phyloP scores from a whole-genome alignment of 768 basidiomycete genomes.

The Kwoniella newhampshirensis region DNA sequence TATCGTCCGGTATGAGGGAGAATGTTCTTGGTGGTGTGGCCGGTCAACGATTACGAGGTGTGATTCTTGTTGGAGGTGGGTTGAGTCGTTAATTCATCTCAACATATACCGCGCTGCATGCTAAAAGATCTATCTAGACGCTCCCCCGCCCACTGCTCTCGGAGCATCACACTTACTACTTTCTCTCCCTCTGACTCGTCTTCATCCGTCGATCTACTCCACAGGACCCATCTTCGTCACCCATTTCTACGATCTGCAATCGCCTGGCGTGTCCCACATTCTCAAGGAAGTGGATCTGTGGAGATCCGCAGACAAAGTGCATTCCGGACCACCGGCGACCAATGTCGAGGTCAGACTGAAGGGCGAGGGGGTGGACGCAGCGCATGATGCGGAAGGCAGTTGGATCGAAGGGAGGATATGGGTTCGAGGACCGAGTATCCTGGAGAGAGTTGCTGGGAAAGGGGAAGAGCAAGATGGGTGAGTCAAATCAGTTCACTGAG shows the following conservation, averaged over 20 bases:
- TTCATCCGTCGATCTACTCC: slow-evolving; percentile 63
- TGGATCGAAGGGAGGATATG: slow-evolving; percentile 44
- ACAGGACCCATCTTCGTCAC: slow-evolving; percentile 77
- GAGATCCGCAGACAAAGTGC: slow-evolving; percentile 47
- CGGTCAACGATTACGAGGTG: slow-evolving; percentile 65
- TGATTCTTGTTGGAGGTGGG: slow-evolving; percentile 72
- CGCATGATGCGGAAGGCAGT: slow-evolving; percentile 35
- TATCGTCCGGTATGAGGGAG: slow-evolving; percentile 68
- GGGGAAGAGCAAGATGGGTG: slow-evolving; percentile 53
- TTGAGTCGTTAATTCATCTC: slow-evolving; percentile 1
- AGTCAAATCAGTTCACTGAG: not conserved
- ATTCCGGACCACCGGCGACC: slow-evolving; percentile 75
- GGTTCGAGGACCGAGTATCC: slow-evolving; percentile 73
- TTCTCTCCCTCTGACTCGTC: slow-evolving; percentile 69
- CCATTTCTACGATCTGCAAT: slow-evolving; percentile 81
- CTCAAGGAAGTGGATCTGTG: slow-evolving; percentile 52
- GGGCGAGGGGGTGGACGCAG: slow-evolving; percentile 69
- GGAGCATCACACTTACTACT: slow-evolving; percentile 68
- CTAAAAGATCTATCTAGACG: slow-evolving; percentile 11
- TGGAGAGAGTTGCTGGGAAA: slow-evolving; percentile 57
- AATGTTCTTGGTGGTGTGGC: slow-evolving; percentile 63
- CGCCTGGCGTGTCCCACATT: slow-evolving; percentile 36
- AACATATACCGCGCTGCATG: not conserved
- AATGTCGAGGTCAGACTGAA: slow-evolving; percentile 82
- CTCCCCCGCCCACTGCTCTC: slow-evolving; percentile 26